Base-by-base conservation (phyloP, 1,284 basidiomycete genomes). In the Acaromyces ingoldii region DNA sequence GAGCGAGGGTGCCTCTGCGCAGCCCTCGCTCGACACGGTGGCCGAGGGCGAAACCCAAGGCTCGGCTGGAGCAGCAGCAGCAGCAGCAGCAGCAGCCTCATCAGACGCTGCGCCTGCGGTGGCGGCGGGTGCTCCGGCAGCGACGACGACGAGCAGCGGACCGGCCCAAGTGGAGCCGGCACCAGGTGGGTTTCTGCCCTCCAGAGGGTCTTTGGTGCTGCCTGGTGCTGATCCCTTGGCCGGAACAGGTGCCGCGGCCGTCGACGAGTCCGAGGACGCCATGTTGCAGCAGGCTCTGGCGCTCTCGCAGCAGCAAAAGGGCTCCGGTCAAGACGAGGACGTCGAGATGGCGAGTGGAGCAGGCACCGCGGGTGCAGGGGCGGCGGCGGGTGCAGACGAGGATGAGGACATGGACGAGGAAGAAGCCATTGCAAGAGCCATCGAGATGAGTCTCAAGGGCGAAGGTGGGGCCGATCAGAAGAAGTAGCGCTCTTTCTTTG, bases 401-500 rank as follows among this genome's bases (percentile, higher is more conserved):
- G 72, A 75, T 38, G 72, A 72, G 40, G 72, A 75, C 45, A 70
- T 75, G 69, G 60, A 66, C 33, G 72, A 75, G 47, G 72, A 75
- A 41, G 71, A 75, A 49, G 72, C 72, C 19, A 75, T 75, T 46
- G 70, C 72, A 11, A 55, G 66, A 31, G 72, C 72, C 11, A 75
- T 75, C 37, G 64, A 74, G 51, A 72, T 75, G 70, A 74, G 71
- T 46, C 37, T 75, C 52, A 53, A 60, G 46, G 60, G 56, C 21
- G 45, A 50, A n/a, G n/a, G 34, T 19, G 30, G 56, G 19, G 36
- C 51, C 43, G 11, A 41, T 25, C 7, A 48, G 25, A 11, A 56
- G 19, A n/a, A 48, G 25, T 22, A 55, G n/a, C 28, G 28, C 17
- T 17, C 17, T n/a, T n/a, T n/a, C n/a, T n/a, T n/a, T n/a, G n/a